Conservation (phyloP, 805 yeast species). For the Kodamaea restingae region DNA sequence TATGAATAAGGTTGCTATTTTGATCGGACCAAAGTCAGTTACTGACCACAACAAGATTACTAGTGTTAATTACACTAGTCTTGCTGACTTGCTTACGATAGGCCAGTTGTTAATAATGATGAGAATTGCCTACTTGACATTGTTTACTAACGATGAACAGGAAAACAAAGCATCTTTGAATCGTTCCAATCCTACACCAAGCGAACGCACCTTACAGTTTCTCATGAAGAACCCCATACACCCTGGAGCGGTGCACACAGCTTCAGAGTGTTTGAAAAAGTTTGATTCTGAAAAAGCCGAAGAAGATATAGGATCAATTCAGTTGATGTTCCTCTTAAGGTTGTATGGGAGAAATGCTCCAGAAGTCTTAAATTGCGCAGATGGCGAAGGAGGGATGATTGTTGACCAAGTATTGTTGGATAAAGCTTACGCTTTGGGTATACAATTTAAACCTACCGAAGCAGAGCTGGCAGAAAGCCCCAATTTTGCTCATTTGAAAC, state of each 20-base stretch:
- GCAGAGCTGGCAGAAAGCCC: constrained; percentile 12
- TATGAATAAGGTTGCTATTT: constrained; percentile 12
- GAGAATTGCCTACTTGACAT: constrained; percentile 31
- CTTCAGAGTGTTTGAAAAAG: constrained; percentile 12
- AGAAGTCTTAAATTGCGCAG: constrained; percentile 5
- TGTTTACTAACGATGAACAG: constrained; percentile 19
- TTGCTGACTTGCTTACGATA: constrained; percentile 27
- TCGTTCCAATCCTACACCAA: constrained; percentile 12
- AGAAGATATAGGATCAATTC: constrained; percentile 15
- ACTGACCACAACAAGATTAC: constrained; percentile 20
- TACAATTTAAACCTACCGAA: constrained; percentile 18
- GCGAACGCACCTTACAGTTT: constrained; percentile 16
- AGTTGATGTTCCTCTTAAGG: constrained; percentile 16
- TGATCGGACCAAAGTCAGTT: constrained; percentile 14
- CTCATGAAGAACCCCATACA: constrained; percentile 17
- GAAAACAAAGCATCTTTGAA: constrained; percentile 10
- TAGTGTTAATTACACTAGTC: constrained; percentile 23
- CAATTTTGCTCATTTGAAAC: constrained; percentile 5
- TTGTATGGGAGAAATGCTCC: constrained; percentile 17
- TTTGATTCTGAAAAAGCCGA: constrained; percentile 4
- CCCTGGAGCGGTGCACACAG: constrained; percentile 15
- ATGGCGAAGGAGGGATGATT: constrained; percentile 3
- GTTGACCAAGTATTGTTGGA: constrained; percentile 11
- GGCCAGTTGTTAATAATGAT: constrained; percentile 32
- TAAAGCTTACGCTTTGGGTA: constrained; percentile 17